A percentile compares a stretch with the other conserved stretches of the same genome.
These are phyloP conservation scores for Isabelozyma rhagii DNA, from an alignment of 805 yeast genomes.

Conservation along the genomic window DNA sequence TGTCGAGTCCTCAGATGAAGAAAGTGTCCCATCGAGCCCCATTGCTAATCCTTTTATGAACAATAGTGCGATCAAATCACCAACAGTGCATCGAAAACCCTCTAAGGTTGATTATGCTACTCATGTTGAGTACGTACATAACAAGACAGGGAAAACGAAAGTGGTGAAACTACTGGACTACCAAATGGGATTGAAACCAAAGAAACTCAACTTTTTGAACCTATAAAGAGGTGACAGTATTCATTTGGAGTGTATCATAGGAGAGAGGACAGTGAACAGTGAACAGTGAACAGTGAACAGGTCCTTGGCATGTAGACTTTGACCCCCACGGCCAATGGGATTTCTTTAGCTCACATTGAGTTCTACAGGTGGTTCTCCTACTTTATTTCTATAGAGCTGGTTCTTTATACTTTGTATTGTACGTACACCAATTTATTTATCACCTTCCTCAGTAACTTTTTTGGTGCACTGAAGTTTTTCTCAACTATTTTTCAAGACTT, in stretches of 20 bases:
- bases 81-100: not conserved
- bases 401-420: not conserved
- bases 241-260: not conserved
- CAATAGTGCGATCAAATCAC: not conserved
- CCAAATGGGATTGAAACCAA: constrained; percentile 37
- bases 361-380: no score
- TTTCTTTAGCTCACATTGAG: no score
- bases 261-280: not conserved
- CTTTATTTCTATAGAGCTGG: not conserved
- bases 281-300: not conserved
- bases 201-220: constrained; percentile 28
- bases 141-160: constrained; percentile 34
- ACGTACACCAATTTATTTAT: not conserved
- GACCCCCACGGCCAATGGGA: no score
- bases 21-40: constrained; percentile 4
- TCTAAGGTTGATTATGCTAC: constrained; percentile 16
- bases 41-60: constrained; percentile 20
- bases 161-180: constrained; percentile 28
- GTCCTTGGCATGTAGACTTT: no score
- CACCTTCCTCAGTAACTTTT: not conserved
- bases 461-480: not conserved
- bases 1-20: constrained; percentile 31
- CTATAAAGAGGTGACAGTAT: not conserved
- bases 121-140: constrained; percentile 28
- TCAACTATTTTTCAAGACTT: no score